phyloP scores from a whole-genome alignment of 768 basidiomycete genomes.

The Psilocybe sp. region DNA sequence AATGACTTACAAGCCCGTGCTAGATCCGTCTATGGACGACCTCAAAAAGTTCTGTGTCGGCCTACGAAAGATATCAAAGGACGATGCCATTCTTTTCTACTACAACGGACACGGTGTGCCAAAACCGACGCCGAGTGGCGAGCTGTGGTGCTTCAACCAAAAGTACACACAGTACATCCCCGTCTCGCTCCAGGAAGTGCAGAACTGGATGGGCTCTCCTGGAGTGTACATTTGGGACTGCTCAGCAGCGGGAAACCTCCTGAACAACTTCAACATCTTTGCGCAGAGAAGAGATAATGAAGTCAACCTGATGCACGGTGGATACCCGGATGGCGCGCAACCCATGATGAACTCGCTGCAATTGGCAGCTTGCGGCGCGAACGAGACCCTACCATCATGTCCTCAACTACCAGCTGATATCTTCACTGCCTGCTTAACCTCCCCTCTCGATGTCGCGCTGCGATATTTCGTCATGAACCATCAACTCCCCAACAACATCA shows the following conservation, averaged over 20 bases:
- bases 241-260: constrained; percentile 92
- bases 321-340: constrained; percentile 57
- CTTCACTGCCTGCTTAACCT: constrained; percentile 96
- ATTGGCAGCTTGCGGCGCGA: constrained; percentile 89
- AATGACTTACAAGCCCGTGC: constrained; percentile 89
- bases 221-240: constrained; percentile 99
- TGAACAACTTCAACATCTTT: constrained; percentile 83
- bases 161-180: constrained; percentile 99
- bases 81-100: constrained; percentile 92
- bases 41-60: constrained; percentile 82
- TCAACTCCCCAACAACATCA: constrained; percentile 75
- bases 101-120: constrained; percentile 99
- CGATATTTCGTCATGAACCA: constrained; percentile 93
- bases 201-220: constrained; percentile 91
- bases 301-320: constrained; percentile 51
- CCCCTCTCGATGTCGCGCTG: constrained; percentile 96
- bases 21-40: constrained; percentile 95
- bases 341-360: constrained; percentile 89
- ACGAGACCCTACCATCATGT: constrained; percentile 90
- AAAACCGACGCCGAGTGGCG: constrained; percentile 91
- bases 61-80: constrained; percentile 84
- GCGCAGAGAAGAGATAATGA: constrained; percentile 77
- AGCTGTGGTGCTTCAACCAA: constrained; percentile 98
- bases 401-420: constrained; percentile 97
- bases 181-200: constrained; percentile 89